Evolutionary conservation across 495 filamentous ascomycete species (phyloP), one percentile per base, ranked within the genome.

Genomic region (Thermochaetoides thermophila): DNA sequence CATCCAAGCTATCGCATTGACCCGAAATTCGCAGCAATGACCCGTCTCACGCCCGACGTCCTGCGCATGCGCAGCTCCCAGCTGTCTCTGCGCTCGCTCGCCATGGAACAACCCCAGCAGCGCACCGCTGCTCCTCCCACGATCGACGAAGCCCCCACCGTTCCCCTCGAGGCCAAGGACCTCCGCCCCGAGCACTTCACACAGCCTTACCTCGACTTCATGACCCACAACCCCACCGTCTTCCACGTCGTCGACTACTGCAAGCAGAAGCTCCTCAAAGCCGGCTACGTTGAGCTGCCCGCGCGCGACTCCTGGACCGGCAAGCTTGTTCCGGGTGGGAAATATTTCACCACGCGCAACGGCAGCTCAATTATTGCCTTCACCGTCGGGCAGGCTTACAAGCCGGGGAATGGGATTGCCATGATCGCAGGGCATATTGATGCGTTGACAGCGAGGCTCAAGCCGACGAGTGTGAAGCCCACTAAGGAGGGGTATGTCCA

Each of bases 401-500:
- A 80, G 58, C 73, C 78, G 37, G 89, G 89, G 3, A 87, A 93
- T 40, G 89, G 89, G 19, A 64, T 82, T 29, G 71, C 64, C 32
- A 74, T 71, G 57, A 64, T 95, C 26, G 89, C 84, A 7, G 84
- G 84, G 16, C 89, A 97, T 49, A 75, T 95, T 37, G 89, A 97
- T 59, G 86, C 86, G 30, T 59, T 95, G 32, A 91, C 84, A 1
- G 81, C 84, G 35, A 79, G 68, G 47, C 47, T 95, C 41, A 97
- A 97, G 72, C 87, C 87, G 3, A 74, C 92, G 4, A 78, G 83
- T 38, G 83, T 75, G 42, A 73, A 93, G 40, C 71, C 75, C 5
- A 78, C 61, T 31, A 82, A 77, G 47, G 74, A 79, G 15, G 87
- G 87, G 20, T 97, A 83, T 54, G 44, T 76, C n/a, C 84, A 94